phyloP scores from a whole-genome alignment of 2,329 filamentous ascomycete genomes.

The Fusarium tupiense region DNA sequence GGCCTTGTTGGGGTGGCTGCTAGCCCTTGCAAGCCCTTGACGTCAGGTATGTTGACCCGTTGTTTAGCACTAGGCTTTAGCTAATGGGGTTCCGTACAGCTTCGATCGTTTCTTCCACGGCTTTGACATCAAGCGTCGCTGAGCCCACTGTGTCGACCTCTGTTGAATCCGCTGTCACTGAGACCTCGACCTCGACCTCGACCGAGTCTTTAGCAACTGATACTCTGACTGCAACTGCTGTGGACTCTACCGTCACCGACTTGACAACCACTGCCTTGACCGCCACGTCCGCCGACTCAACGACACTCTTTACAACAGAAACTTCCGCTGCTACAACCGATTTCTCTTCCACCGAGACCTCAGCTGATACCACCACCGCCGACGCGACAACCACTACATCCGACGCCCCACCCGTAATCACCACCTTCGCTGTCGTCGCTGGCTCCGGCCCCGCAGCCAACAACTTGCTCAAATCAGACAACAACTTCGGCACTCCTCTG shows the following conservation, averaged over 20 bases:
- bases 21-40: neutral
- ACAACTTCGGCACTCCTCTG: neutral
- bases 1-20: neutral
- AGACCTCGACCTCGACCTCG: neutral
- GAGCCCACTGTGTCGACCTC: neutral
- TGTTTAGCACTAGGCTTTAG: too few relatives aligned
- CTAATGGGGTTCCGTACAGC: too few relatives aligned
- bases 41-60: neutral
- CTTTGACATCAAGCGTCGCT: neutral
- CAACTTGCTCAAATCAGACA: neutral
- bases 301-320: neutral
- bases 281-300: neutral
- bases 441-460: neutral
- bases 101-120: neutral
- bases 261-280: neutral
- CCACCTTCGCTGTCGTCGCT: neutral
- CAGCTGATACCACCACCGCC: neutral
- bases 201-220: neutral
- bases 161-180: neutral
- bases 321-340: neutral
- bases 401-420: neutral
- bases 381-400: neutral
- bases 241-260: neutral
- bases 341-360: neutral
- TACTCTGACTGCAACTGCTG: neutral